Base-by-base conservation (phyloP, 208 protist genomes). In the Phytomonas serpens region DNA sequence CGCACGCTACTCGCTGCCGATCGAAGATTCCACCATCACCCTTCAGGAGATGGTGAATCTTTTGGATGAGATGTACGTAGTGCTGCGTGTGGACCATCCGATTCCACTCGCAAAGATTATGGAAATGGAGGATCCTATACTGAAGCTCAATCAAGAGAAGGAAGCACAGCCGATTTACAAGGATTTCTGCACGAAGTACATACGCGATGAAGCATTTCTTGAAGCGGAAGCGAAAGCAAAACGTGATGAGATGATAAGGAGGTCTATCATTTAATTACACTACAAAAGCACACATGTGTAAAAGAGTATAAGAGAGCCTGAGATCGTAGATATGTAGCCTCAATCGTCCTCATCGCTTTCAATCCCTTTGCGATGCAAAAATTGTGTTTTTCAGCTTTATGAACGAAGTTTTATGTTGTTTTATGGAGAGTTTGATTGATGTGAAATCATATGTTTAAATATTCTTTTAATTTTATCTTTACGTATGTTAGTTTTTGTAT, bases 21-120 rank as follows among this genome's bases (percentile, higher is more conserved):
- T 92, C 63, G 84, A 86, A 16, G 86, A 87, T 33, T 77, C 80
- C 70, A 89, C 83, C 67, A 90, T 94, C 70, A 94, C 89, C 27
- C 72, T 92, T 38, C 89, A 94, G 79, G 89, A 94, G 78, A 85
- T 92, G 70, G 84, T 94, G 34, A 94, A 94, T 77, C 80, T 88
- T 64, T 66, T 94, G 36, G 86, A 94, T 67, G 89, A 94, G 82
- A 81, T 81, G 77, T 94, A 94, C 76, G 69, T 84, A 27, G 75
- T 86, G 74, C 73, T 77, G 31, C 74, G 79, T 30, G 75, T 90
- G 16, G 86, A 92, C 67, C 85, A 73, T 30, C 11, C 77, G 32
- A 67, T 90, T 16, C 64, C 77, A 3, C 52, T 89, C 47, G 73
- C 75, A 0, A 73, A 81, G 38, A 88, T 93, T 62, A 79, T 68